These are phyloP conservation scores for Lachancea waltii DNA, from an alignment of 805 yeast species.

Conservation along the genomic window DNA sequence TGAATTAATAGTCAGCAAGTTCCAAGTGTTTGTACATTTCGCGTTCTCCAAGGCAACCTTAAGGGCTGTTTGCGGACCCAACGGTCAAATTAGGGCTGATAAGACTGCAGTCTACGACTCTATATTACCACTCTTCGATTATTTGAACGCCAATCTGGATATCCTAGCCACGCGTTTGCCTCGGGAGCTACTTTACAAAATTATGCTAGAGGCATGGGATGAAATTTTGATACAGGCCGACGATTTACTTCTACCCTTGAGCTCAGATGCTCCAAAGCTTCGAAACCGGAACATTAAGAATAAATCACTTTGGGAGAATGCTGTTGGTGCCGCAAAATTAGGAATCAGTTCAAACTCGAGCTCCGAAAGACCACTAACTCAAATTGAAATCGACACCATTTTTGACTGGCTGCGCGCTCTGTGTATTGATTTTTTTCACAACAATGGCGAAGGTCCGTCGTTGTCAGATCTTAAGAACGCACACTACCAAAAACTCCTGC, in stretches of 20 bases:
- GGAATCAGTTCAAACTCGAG: constrained; percentile 34
- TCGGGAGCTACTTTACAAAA: constrained; percentile 47
- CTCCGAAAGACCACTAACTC: constrained; percentile 49
- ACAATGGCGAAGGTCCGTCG: constrained; percentile 77
- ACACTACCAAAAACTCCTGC: constrained; percentile 55
- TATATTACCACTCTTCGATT: constrained; percentile 66
- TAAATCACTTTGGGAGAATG: constrained; percentile 37
- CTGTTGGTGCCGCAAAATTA: constrained; percentile 44
- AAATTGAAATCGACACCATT: constrained; percentile 58
- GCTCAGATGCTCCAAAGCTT: constrained; percentile 14
- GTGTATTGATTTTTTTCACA: constrained; percentile 70
- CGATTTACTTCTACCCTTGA: constrained; percentile 57
- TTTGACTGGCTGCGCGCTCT: constrained; percentile 62
- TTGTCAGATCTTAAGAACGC: constrained; percentile 53
- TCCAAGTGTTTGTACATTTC: constrained; percentile 54
- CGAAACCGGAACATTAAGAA: constrained; percentile 30
- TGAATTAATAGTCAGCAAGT: constrained; percentile 65
- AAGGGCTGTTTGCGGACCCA: constrained; percentile 46
- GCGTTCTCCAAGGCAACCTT: constrained; percentile 54
- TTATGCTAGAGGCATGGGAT: constrained; percentile 78
- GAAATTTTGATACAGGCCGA: constrained; percentile 65
- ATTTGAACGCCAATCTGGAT: constrained; percentile 59
- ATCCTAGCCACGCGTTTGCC: constrained; percentile 57
- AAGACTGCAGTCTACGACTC: constrained; percentile 53
- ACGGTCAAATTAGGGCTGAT: constrained; percentile 39